Evolutionary conservation across 2,329 filamentous ascomycete genomes (phyloP).

Genomic region (Ceratocystis smalleyi): DNA sequence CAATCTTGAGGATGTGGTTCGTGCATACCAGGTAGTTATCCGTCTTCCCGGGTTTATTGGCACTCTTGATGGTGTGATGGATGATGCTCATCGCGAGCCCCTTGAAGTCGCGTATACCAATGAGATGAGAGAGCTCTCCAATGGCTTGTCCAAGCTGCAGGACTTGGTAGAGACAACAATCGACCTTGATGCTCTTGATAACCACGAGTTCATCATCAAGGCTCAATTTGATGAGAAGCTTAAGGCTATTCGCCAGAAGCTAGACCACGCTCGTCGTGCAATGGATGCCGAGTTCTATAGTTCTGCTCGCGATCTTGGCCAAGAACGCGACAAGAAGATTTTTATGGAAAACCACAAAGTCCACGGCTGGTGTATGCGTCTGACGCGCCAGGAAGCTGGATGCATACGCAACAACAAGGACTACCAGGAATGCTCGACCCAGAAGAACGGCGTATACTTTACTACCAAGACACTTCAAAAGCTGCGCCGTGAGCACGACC

Average conservation of each 20-base stretch:
- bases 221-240: conserved; percentile 89
- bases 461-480: conserved; percentile 70
- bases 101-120: conserved; percentile 76
- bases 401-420: conserved; percentile 82
- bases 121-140: conserved; percentile 61
- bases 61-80: conserved; percentile 85
- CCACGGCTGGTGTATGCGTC: conserved; percentile 89
- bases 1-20: conserved; percentile 86
- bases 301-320: conserved; percentile 65
- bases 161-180: conserved; percentile 99
- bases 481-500: conserved; percentile 79
- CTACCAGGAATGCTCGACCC: conserved; percentile 91
- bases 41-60: conserved; percentile 78
- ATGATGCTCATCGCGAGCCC: conserved; percentile 78
- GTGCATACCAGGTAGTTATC: conserved; percentile 88
- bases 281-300: conserved; percentile 70
- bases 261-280: conserved; percentile 67
- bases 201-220: conserved; percentile 98
- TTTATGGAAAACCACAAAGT: conserved; percentile 93
- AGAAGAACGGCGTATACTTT: conserved; percentile 98
- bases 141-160: conserved; percentile 69
- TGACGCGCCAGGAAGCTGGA: conserved; percentile 79
- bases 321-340: conserved; percentile 95
- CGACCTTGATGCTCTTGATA: conserved; percentile 84
- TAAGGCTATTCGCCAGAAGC: conserved; percentile 73